A percentile compares a stretch with the other conserved stretches of the same genome.
These are phyloP conservation scores for Nakataea oryzae DNA, from an alignment of 2,329 filamentous ascomycete species.

Conservation along the genomic window DNA sequence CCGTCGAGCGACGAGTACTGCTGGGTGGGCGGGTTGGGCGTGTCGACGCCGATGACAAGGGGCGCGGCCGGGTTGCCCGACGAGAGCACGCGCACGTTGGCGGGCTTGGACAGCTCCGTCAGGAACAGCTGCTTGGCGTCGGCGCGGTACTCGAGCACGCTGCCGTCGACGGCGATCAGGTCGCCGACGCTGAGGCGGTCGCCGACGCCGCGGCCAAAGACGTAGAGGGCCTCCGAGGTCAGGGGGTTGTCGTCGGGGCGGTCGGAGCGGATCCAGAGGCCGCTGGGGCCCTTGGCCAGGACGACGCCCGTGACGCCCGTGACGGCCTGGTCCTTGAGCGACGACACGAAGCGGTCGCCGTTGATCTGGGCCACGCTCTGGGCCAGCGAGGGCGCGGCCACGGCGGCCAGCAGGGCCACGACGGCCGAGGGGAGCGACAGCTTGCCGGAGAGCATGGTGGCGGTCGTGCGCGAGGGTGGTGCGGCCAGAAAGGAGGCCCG, in stretches of 20 bases:
- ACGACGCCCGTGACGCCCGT: slow-evolving; percentile 53
- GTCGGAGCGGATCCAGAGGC: slow-evolving; percentile 56
- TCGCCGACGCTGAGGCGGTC: slow-evolving; percentile 48
- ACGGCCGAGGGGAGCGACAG: background rate
- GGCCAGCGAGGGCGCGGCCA: slow-evolving; percentile 12
- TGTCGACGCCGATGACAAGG: slow-evolving; percentile 49
- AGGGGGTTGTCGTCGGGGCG: slow-evolving; percentile 40
- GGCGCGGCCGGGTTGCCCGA: slow-evolving; percentile 19
- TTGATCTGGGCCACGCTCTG: slow-evolving; percentile 53
- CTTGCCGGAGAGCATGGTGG: background rate
- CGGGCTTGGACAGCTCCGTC: slow-evolving; percentile 40
- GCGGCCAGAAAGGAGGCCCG: background rate
- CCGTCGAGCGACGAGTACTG: slow-evolving; percentile 51
- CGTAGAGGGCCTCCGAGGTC: slow-evolving; percentile 56
- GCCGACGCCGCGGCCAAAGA: slow-evolving; percentile 44
- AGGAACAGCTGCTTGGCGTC: slow-evolving; percentile 38
- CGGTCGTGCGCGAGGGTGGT: slow-evolving; percentile 13
- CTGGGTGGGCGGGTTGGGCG: slow-evolving; percentile 45
- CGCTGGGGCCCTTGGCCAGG: slow-evolving; percentile 51
- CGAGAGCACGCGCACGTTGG: slow-evolving; percentile 1
- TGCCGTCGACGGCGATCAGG: slow-evolving; percentile 47
- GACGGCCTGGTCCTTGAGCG: slow-evolving; percentile 43
- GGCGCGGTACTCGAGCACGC: slow-evolving; percentile 45
- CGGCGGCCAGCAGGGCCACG: background rate
- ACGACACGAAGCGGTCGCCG: slow-evolving; percentile 52